Evolutionary conservation across 2,329 filamentous ascomycete species (phyloP).

Genomic region (Ceratocystis papillata): DNA sequence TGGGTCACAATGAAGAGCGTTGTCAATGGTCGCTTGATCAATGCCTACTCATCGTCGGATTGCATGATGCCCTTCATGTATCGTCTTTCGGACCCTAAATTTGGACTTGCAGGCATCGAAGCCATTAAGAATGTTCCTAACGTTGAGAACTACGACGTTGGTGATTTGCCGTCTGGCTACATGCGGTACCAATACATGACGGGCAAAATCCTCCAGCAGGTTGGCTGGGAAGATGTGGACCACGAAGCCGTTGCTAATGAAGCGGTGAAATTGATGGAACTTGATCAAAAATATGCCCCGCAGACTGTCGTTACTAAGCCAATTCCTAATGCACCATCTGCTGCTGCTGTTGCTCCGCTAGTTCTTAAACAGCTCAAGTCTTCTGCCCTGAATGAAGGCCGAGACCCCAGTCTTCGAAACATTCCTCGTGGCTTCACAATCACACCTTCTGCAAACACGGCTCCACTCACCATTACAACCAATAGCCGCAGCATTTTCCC

Average conservation of each 20-base stretch:
- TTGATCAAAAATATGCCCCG: slow-evolving; percentile 33
- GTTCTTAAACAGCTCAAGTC: slow-evolving; percentile 8
- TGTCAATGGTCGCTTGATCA: slow-evolving; percentile 74
- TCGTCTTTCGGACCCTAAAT: slow-evolving; percentile 67
- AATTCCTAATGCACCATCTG: neutral
- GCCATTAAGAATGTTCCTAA: slow-evolving; percentile 54
- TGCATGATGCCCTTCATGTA: slow-evolving; percentile 83
- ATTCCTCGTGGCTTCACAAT: neutral
- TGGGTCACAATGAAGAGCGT: slow-evolving; percentile 72
- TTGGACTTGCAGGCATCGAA: slow-evolving; percentile 76
- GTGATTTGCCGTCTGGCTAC: slow-evolving; percentile 56
- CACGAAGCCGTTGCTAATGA: slow-evolving; percentile 28
- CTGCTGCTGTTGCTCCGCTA: neutral
- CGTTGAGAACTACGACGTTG: slow-evolving; percentile 58
- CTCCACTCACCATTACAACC: slow-evolving; percentile 13
- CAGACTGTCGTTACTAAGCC: neutral
- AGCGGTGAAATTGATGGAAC: slow-evolving; percentile 29
- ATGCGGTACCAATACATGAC: slow-evolving; percentile 58
- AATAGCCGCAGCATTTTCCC: slow-evolving; percentile 11
- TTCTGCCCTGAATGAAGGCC: slow-evolving; percentile 14
- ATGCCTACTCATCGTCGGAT: slow-evolving; percentile 80
- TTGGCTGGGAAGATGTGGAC: slow-evolving; percentile 59
- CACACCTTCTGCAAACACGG: neutral
- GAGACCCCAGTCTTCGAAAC: neutral
- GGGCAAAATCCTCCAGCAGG: slow-evolving; percentile 53